Percentiles rank a stretch among this genome's conserved stretches.
These are phyloP conservation scores for Licmophora abbreviata DNA, from an alignment of 108 stramenopile genomes.

Conservation along the genomic window DNA sequence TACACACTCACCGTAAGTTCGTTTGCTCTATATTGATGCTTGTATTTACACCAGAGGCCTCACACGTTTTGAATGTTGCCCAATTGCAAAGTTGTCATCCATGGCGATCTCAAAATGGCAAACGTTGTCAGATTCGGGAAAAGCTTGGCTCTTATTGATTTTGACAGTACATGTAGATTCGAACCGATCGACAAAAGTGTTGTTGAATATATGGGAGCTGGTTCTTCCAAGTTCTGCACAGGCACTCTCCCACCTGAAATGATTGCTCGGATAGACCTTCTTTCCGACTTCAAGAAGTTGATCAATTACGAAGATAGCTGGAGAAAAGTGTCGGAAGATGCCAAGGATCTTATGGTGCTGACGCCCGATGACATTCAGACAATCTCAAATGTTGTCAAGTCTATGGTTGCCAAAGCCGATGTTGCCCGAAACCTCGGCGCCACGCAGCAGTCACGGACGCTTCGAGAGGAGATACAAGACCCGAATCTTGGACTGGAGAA, in stretches of 20 bases:
- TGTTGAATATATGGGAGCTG: constrained; percentile 13
- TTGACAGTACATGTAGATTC: constrained; percentile 19
- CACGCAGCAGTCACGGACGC: not conserved
- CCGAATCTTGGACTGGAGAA: not conserved
- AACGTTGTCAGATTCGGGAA: constrained; percentile 14
- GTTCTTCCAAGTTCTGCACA: constrained; percentile 16
- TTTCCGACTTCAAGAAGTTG: constrained; percentile 6
- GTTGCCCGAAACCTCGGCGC: constrained; percentile 2
- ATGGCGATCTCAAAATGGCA: constrained; percentile 17
- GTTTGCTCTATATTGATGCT: constrained; percentile 16
- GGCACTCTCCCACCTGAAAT: constrained; percentile 30
- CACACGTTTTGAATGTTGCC: constrained; percentile 22
- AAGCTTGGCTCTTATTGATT: constrained; percentile 14
- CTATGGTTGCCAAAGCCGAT: not conserved
- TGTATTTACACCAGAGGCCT: constrained; percentile 7
- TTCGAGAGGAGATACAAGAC: constrained; percentile 1
- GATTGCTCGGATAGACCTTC: constrained; percentile 14
- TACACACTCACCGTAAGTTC: constrained; percentile 23
- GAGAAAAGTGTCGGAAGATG: constrained; percentile 17
- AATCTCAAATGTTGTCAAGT: constrained; percentile 12
- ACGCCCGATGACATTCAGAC: constrained; percentile 21
- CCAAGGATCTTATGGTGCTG: constrained; percentile 12
- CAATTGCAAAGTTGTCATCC: constrained; percentile 8
- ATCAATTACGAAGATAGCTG: constrained; percentile 15
- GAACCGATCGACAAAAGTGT: constrained; percentile 1